These are phyloP conservation scores for Solanum chmielewskii DNA, from an alignment of 257 asterid species.

Conservation along the genomic window DNA sequence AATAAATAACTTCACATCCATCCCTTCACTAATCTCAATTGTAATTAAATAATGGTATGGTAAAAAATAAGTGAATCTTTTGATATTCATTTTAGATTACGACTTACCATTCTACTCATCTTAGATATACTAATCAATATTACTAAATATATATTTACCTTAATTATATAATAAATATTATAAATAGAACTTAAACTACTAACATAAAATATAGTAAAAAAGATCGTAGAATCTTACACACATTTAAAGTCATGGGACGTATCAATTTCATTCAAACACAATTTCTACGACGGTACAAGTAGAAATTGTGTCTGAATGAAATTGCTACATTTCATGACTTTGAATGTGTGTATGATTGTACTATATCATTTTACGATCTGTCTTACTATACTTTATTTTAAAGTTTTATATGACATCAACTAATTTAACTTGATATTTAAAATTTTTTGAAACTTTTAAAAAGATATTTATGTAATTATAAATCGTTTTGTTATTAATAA, in stretches of 20 bases:
- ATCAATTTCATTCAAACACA: neutral
- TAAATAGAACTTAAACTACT: neutral
- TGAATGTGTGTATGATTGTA: no score
- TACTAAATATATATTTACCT: neutral
- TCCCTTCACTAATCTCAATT: neutral
- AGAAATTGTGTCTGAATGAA: no score
- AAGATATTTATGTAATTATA: no score
- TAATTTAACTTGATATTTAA: neutral
- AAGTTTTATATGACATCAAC: no score
- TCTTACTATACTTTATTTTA: no score
- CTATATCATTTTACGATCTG: no score
- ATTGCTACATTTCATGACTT: no score
- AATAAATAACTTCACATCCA: neutral
- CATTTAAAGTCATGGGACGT: neutral
- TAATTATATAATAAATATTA: neutral
- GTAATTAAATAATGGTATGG: neutral
- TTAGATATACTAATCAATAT: neutral
- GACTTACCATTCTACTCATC: neutral
- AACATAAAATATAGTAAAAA: neutral
- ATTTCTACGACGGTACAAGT: no score
- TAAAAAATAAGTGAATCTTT: neutral
- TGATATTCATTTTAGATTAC: neutral
- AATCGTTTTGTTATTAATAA: no score
- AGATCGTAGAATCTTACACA: neutral
- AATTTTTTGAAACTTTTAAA: no score